Conservation (phyloP, 2,329 filamentous ascomycete species). For the Verticillium nubilum region DNA sequence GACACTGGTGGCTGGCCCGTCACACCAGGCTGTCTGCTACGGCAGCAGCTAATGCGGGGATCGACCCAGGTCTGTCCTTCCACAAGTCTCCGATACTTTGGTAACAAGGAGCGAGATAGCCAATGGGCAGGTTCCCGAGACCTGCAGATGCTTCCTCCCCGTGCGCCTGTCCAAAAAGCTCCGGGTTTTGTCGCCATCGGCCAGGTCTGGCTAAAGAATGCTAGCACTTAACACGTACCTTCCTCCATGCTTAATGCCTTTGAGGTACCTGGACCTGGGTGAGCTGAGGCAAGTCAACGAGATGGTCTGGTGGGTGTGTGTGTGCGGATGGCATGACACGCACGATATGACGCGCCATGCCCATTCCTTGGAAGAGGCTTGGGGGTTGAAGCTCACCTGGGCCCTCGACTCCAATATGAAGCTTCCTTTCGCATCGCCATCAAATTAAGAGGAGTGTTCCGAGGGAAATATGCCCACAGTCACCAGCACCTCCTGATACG, state of each 20-base stretch:
- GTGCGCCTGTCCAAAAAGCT: background rate
- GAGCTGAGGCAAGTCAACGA: background rate
- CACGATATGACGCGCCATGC: background rate
- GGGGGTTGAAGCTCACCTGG: background rate
- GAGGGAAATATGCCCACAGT: background rate
- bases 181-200: background rate
- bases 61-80: background rate
- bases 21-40: background rate
- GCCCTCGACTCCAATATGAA: background rate
- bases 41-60: background rate
- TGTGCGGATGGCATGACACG: background rate
- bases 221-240: background rate
- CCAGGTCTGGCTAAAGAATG: background rate
- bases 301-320: background rate
- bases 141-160: background rate
- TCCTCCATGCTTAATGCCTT: background rate
- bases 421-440: background rate
- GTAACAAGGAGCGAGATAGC: background rate
- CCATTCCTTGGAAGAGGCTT: background rate
- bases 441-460: background rate
- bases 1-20: background rate
- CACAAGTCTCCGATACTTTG: conserved; percentile 6
- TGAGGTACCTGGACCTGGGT: background rate
- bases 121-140: conserved; percentile 10
- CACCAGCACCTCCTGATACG: background rate